Evolutionary conservation across 495 filamentous ascomycete genomes (phyloP), one percentile per base, ranked within the genome.

Genomic region (Hypoxylon trugodes): DNA sequence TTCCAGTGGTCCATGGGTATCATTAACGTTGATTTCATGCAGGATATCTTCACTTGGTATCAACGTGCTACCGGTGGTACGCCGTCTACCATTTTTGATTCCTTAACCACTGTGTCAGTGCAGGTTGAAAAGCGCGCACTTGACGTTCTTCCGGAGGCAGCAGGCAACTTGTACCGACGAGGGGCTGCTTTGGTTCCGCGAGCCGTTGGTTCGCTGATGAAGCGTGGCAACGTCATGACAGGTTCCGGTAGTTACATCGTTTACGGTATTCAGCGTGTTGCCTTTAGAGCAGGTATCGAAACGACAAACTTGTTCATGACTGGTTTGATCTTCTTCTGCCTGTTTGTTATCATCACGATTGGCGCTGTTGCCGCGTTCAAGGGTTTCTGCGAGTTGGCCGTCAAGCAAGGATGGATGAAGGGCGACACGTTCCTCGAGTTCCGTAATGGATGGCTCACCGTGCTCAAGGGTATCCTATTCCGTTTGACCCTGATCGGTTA

Each of bases 1-100:
- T 97, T 98, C 80, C 89, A 94, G 74, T 98, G 95, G 95, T 94
- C 87, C 73, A 96, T 98, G 92, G 95, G 95, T 68, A 93, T 98
- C 69, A 96, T 98, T 69, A 84, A 84, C 48, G 84, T 98, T 55
- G 80, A 81, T 36, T 98, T 98, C 76, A 83, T 98, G 71, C 91
- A 98, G 73, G 78, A 81, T 25, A 91, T 97, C 60, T 87, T 91
- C 50, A 96, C 92, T 25, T 98, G 95, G 95, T 98, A 98, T 74
- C 95, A 97, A 75, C 89, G 93, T 24, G 81, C 95, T 9, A 98
- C 95, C 3, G 95, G 95, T 28, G 95, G 95, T 50, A 90, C 84
- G 18, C 90, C 95, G 9, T 88, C 93, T 9, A 91, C 87, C 22
- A 79, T 96, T 35, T 85, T 97, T 24, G 88, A 89, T 26, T 84